Evolutionary conservation across 2,329 filamentous ascomycete species (phyloP).

Genomic region (Diplodia mutila): DNA sequence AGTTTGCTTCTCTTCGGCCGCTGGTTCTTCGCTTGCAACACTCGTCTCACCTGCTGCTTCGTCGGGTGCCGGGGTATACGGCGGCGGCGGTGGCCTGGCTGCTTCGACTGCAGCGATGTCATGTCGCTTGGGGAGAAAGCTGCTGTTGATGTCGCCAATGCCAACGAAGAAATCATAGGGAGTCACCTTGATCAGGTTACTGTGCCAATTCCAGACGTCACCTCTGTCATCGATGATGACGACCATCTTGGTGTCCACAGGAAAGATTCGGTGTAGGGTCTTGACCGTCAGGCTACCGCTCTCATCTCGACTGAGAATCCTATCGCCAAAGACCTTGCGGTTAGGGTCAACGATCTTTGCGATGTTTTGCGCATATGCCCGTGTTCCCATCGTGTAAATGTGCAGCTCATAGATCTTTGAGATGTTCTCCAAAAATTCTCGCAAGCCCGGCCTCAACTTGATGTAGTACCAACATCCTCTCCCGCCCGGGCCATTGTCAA

Average conservation of each 20-base stretch:
- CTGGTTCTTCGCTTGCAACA: neutral
- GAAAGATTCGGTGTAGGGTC: slow-evolving; percentile 87
- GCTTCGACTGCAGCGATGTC: slow-evolving; percentile 34
- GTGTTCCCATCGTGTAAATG: slow-evolving; percentile 98
- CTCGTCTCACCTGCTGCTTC: neutral
- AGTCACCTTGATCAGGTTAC: slow-evolving; percentile 91
- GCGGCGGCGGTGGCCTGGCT: slow-evolving; percentile 11
- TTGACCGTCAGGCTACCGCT: slow-evolving; percentile 93
- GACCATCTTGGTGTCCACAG: slow-evolving; percentile 97
- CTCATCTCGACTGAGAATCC: slow-evolving; percentile 95
- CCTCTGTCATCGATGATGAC: slow-evolving; percentile 97
- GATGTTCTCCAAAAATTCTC: slow-evolving; percentile 77
- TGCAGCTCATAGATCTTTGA: slow-evolving; percentile 89
- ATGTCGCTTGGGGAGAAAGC: slow-evolving; percentile 81
- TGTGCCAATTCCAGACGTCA: slow-evolving; percentile 93
- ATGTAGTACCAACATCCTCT: slow-evolving; percentile 95
- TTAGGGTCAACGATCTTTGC: slow-evolving; percentile 91
- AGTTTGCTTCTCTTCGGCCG: neutral
- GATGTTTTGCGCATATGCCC: slow-evolving; percentile 92
- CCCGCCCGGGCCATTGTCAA: slow-evolving; percentile 72
- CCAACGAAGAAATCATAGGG: slow-evolving; percentile 98
- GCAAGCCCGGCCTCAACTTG: slow-evolving; percentile 88
- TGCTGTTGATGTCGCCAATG: slow-evolving; percentile 98
- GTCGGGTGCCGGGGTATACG: neutral
- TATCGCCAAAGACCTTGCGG: slow-evolving; percentile 85